phyloP scores from a whole-genome alignment of 1,284 basidiomycete genomes.

The Wolfiporia cocos region DNA sequence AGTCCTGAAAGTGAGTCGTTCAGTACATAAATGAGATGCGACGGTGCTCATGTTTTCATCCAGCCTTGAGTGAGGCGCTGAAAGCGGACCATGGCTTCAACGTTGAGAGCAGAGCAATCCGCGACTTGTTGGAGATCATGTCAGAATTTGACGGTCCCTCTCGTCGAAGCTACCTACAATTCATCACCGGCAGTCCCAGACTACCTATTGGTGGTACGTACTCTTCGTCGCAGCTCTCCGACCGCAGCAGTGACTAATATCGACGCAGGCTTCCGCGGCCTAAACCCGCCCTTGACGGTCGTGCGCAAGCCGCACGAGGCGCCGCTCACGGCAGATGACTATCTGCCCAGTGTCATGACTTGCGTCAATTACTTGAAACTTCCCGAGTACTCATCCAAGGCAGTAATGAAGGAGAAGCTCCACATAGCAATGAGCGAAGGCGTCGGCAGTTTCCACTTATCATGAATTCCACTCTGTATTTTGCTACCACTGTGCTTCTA shows the following conservation, averaged over 20 bases:
- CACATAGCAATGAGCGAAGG: constrained; percentile 84
- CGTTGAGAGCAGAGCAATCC: constrained; percentile 86
- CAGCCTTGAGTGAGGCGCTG: constrained; percentile 84
- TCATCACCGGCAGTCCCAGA: constrained; percentile 95
- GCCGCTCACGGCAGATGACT: constrained; percentile 87
- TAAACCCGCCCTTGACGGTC: constrained; percentile 93
- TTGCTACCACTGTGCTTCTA: not conserved
- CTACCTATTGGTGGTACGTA: constrained; percentile 84
- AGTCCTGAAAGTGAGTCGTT: constrained; percentile 70
- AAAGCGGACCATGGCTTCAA: constrained; percentile 99
- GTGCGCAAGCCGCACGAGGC: constrained; percentile 96
- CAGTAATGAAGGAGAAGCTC: constrained; percentile 77
- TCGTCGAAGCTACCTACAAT: constrained; percentile 90
- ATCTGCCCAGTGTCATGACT: constrained; percentile 97
- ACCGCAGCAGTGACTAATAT: not conserved
- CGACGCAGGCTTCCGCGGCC: constrained; percentile 82
- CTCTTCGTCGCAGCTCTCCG: not conserved
- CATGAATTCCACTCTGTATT: constrained; percentile 37
- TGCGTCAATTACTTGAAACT: constrained; percentile 97
- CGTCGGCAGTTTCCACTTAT: constrained; percentile 92
- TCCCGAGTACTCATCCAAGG: constrained; percentile 87
- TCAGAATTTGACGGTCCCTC: constrained; percentile 67
- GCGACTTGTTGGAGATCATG: constrained; percentile 86
- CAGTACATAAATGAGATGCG: not conserved
- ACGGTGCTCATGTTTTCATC: constrained; percentile 8